Percentiles rank a stretch among this genome's conserved stretches.
phyloP scores from a whole-genome alignment of 2,329 filamentous ascomycete species.

The Claviceps humidiphila region DNA sequence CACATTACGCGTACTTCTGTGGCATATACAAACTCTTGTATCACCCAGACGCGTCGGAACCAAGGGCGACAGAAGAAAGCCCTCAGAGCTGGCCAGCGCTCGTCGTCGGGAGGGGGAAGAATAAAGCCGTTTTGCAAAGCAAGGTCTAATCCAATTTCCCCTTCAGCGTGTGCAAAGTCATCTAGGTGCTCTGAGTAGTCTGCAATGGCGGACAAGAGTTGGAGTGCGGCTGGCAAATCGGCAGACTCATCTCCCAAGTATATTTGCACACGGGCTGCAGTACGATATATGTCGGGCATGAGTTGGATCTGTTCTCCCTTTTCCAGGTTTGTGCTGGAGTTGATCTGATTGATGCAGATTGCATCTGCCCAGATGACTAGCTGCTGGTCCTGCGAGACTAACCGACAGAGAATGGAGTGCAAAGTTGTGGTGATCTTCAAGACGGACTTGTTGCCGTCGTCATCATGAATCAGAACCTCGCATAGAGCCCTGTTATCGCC shows the following conservation, averaged over 20 bases:
- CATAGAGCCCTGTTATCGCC: not conserved
- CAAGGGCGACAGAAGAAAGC: slow-evolving; percentile 7
- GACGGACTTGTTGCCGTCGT: not conserved
- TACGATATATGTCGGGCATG: slow-evolving; percentile 8
- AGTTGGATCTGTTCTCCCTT: slow-evolving; percentile 7
- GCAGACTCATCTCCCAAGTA: slow-evolving; percentile 5
- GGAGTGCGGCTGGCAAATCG: slow-evolving; percentile 3
- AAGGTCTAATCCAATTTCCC: slow-evolving; percentile 5
- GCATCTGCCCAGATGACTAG: slow-evolving; percentile 9
- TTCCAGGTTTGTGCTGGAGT: slow-evolving; percentile 3
- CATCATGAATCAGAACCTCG: not conserved
- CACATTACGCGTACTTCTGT: slow-evolving; percentile 5
- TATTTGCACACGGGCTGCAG: slow-evolving; percentile 4
- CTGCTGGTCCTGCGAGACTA: slow-evolving; percentile 1
- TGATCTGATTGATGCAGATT: slow-evolving; percentile 9
- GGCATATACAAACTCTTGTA: slow-evolving; percentile 8
- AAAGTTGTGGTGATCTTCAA: slow-evolving; percentile 4
- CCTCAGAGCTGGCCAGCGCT: slow-evolving; percentile 4
- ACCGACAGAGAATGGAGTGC: slow-evolving; percentile 2
- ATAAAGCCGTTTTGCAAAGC: slow-evolving; percentile 3
- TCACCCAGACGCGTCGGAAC: slow-evolving; percentile 9
- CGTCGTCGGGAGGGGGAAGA: slow-evolving; percentile 3
- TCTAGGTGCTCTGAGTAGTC: slow-evolving; percentile 6
- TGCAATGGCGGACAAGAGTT: slow-evolving; percentile 3
- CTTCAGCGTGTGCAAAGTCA: slow-evolving; percentile 1